These are phyloP conservation scores for Gaultheria prostrata DNA, from an alignment of 148 eudicot species.

Conservation along the genomic window DNA sequence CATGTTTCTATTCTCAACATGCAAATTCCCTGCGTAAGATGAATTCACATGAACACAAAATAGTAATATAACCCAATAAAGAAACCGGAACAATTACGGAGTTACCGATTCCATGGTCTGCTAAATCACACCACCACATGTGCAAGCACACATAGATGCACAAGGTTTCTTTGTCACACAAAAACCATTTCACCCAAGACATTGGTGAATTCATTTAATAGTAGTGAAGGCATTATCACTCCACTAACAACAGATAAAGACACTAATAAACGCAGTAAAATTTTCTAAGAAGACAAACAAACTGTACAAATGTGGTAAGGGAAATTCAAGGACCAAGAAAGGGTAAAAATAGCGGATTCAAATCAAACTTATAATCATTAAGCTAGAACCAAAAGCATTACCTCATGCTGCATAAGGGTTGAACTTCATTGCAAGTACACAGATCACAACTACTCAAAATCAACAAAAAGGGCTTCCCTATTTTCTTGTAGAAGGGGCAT, in stretches of 20 bases:
- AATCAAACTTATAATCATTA: neutral
- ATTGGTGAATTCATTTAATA: neutral
- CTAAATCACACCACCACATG: neutral
- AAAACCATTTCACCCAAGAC: neutral
- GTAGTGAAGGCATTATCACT: neutral
- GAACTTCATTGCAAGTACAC: neutral
- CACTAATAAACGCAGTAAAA: neutral
- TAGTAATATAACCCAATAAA: neutral
- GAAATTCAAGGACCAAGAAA: conserved; percentile 9
- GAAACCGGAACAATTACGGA: neutral
- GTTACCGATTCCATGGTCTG: neutral
- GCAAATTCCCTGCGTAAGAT: conserved; percentile 36
- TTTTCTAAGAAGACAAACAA: neutral
- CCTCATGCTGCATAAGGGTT: neutral
- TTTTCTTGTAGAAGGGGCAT: neutral
- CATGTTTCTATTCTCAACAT: conserved; percentile 28
- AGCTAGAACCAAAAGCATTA: conserved; percentile 2
- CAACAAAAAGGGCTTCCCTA: neutral
- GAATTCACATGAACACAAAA: neutral
- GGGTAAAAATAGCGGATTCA: neutral
- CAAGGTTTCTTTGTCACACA: neutral
- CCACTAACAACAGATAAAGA: neutral
- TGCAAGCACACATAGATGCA: neutral
- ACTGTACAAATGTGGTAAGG: neutral
- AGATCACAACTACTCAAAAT: neutral